Evolutionary conservation across 2,329 filamentous ascomycete species (phyloP).

Genomic region (Cladorrhinum sp.): DNA sequence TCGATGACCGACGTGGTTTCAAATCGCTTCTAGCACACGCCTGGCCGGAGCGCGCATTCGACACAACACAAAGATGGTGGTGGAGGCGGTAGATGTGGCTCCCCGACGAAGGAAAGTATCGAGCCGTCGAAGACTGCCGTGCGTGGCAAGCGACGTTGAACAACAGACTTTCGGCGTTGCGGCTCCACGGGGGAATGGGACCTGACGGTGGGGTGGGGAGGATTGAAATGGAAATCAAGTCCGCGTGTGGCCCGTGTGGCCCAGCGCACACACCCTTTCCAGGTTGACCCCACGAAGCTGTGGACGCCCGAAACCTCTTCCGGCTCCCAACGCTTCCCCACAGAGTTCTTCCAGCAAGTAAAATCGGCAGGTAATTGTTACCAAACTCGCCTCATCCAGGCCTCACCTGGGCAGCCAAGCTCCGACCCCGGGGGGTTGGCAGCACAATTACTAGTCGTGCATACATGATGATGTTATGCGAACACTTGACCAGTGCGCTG

Average conservation of each 20-base stretch:
- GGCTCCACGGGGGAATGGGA: slow-evolving; percentile 11
- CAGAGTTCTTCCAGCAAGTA: slow-evolving; percentile 3
- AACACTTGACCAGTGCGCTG: neutral
- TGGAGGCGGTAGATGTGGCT: neutral
- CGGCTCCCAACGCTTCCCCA: slow-evolving; percentile 7
- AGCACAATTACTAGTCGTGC: neutral
- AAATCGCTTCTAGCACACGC: neutral
- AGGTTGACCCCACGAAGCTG: slow-evolving; percentile 14
- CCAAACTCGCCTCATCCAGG: neutral
- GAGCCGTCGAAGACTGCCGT: neutral
- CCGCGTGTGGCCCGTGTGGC: slow-evolving; percentile 11
- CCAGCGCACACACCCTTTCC: neutral
- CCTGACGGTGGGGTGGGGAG: slow-evolving; percentile 15
- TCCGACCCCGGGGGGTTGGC: neutral
- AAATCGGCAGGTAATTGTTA: slow-evolving; percentile 13
- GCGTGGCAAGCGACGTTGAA: slow-evolving; percentile 6
- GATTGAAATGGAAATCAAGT: slow-evolving; percentile 19
- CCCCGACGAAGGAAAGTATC: neutral
- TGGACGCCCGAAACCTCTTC: slow-evolving; percentile 3
- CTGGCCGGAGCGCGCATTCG: neutral
- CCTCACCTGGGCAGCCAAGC: neutral
- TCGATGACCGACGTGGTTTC: neutral
- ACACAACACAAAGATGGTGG: neutral
- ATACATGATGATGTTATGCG: neutral
- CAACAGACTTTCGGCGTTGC: slow-evolving; percentile 10